Percentiles rank a stretch among this genome's conserved stretches.
These are phyloP conservation scores for Nymphaea thermarum DNA, from an alignment of 164 flowering plant genomes.

Conservation along the genomic window DNA sequence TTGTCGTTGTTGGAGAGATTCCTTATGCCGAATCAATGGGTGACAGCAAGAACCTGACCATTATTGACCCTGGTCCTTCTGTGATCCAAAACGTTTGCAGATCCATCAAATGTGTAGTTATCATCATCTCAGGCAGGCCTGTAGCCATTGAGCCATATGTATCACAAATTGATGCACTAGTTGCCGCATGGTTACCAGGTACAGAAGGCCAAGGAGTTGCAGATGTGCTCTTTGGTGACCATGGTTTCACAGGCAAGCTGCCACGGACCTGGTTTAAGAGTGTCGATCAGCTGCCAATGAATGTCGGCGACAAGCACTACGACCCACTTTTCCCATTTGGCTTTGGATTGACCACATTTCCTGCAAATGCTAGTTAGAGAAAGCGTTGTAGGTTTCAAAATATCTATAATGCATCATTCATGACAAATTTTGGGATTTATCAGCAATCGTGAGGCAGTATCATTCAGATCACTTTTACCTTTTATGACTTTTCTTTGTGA, in stretches of 20 bases:
- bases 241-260: constrained; percentile 35
- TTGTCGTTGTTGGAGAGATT: constrained; percentile 23
- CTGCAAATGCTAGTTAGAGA: constrained; percentile 50
- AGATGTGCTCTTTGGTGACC: constrained; percentile 74
- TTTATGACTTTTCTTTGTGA: too few relatives aligned
- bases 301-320: constrained; percentile 17
- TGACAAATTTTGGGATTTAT: too few relatives aligned
- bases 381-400: background rate
- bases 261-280: constrained; percentile 19
- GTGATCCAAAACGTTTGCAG: constrained; percentile 33
- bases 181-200: constrained; percentile 90
- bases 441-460: too few relatives aligned
- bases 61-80: constrained; percentile 46
- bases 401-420: too few relatives aligned
- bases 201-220: constrained; percentile 64
- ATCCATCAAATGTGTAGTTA: constrained; percentile 50
- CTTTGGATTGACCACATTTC: constrained; percentile 20
- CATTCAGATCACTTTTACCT: too few relatives aligned
- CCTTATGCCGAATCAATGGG: constrained; percentile 20
- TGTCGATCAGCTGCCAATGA: constrained; percentile 24
- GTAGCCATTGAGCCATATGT: constrained; percentile 47
- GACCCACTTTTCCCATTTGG: constrained; percentile 26
- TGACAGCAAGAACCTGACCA: constrained; percentile 31
- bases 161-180: constrained; percentile 53
- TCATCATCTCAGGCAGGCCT: constrained; percentile 73